Base-by-base conservation (phyloP, 2,329 filamentous ascomycete species). In the Chlorencoelia australis region DNA sequence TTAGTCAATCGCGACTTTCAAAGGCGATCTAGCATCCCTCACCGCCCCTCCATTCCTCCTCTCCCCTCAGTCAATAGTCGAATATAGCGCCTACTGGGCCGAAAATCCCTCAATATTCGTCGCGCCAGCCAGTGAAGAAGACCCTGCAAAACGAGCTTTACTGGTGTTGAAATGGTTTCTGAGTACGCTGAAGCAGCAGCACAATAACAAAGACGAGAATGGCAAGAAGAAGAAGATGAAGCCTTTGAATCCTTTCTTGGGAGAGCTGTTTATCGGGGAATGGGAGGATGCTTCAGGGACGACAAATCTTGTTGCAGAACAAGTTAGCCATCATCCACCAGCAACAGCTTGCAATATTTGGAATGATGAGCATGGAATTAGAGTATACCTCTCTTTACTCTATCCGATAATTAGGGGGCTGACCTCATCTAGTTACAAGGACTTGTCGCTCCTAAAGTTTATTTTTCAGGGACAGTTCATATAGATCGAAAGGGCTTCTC, bases 401-500 rank as follows among this genome's bases (percentile, higher is more conserved):
- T n/a, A 8, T 10, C 7, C 11, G 2, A 11, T 7, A 16, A 5
- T 4, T 8, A 18, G 24, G 8, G 21, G 6, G 11, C 30, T 38
- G 31, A 38, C 5, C 19, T 4, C 15, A 5, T 35, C 7, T 65
- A 73, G 57, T 65, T 81, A 10, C 68, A 79, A 65, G 89, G 91
- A 31, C 94, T 94, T 66, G 94, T 95, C 51, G 88, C 84, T 4
- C 89, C 95, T 55, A 95, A 94, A 61, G 87, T 88, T 4, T 91
- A 84, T 18, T 95, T 96, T 62, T 84, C 82, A 44, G 81, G 81
- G 50, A 94, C 88, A 24, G 94, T 96, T 59, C 82, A 89, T 52
- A 82, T 96, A 56, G 94, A 93, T 68, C 84, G 94, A 62, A 80
- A 91, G 50, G 89, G 89, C 30, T 88, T 95, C 56, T 88, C 87